Evolutionary conservation across 108 stramenopile species (phyloP).

Genomic region (Skeletonema costatum): DNA sequence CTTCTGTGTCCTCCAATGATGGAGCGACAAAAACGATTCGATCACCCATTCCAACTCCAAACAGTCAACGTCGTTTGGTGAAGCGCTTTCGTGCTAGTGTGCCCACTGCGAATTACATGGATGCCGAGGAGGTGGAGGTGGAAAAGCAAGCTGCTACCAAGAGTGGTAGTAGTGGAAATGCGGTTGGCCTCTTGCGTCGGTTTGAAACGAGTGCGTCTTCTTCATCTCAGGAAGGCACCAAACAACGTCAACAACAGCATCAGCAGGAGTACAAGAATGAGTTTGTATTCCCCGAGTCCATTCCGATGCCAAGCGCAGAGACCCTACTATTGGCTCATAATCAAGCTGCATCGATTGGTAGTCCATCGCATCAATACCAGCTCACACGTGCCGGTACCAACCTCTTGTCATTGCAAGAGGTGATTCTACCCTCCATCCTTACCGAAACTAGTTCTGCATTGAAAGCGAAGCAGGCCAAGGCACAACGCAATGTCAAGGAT

Average conservation of each 20-base stretch:
- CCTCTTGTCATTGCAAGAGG: conserved; percentile 43
- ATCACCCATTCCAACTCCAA: conserved; percentile 48
- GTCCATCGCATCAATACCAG: conserved; percentile 42
- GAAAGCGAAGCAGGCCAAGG: conserved; percentile 43
- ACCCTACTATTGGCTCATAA: conserved; percentile 31
- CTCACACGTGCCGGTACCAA: conserved; percentile 30
- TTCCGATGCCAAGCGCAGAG: conserved; percentile 9
- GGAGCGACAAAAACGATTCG: conserved; percentile 8
- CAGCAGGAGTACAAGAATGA: conserved; percentile 24
- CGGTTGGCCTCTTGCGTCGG: not conserved
- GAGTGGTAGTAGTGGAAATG: not conserved
- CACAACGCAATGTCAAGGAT: conserved; percentile 36
- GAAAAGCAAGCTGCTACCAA: not conserved
- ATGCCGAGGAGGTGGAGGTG: conserved; percentile 18
- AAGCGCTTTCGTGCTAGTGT: conserved; percentile 40
- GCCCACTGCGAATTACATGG: conserved; percentile 33
- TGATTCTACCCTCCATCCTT: conserved; percentile 41
- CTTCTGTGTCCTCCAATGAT: conserved; percentile 1
- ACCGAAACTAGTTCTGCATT: conserved; percentile 24
- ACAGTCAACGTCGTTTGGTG: conserved; percentile 41
- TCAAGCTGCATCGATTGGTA: conserved; percentile 18
- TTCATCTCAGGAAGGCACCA: not conserved
- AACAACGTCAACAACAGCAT: not conserved
- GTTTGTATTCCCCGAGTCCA: conserved; percentile 32
- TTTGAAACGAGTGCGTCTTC: not conserved